A percentile compares a stretch with the other conserved stretches of the same genome.
phyloP scores from a whole-genome alignment of 768 basidiomycete genomes.

The Mycena rebaudengoi region DNA sequence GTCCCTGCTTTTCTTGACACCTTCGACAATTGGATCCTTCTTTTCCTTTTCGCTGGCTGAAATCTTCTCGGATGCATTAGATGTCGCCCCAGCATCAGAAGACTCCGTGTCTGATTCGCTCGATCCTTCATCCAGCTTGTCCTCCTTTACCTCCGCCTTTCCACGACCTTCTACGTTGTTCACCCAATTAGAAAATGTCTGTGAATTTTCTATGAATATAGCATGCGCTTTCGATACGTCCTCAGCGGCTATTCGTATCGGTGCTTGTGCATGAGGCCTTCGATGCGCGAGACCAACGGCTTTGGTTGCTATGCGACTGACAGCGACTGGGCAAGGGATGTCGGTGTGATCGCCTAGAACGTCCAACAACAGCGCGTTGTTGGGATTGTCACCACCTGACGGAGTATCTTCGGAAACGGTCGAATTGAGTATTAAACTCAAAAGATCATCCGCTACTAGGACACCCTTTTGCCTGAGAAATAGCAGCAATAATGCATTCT shows the following conservation, averaged over 20 bases:
- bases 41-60: background rate
- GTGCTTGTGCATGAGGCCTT: background rate
- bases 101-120: background rate
- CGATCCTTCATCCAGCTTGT: too few species aligned
- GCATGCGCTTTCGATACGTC: constrained; percentile 3
- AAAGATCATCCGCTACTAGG: background rate
- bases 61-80: background rate
- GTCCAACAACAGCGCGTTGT: background rate
- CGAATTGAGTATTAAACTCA: background rate
- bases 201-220: background rate
- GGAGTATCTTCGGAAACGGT: background rate
- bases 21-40: constrained; percentile 8
- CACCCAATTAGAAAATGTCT: background rate
- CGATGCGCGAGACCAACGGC: background rate
- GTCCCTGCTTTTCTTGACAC: constrained; percentile 10
- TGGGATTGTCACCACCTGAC: background rate
- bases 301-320: constrained; percentile 1
- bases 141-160: too few species aligned
- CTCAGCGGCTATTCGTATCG: background rate
- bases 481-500: background rate
- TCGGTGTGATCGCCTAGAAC: background rate
- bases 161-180: background rate
- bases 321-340: background rate
- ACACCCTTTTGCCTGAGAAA: background rate
- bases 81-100: background rate